Evolutionary conservation across 1,139 yeast species (phyloP), one percentile per base, ranked within the genome.

Genomic region (Taiozyma sp.): DNA sequence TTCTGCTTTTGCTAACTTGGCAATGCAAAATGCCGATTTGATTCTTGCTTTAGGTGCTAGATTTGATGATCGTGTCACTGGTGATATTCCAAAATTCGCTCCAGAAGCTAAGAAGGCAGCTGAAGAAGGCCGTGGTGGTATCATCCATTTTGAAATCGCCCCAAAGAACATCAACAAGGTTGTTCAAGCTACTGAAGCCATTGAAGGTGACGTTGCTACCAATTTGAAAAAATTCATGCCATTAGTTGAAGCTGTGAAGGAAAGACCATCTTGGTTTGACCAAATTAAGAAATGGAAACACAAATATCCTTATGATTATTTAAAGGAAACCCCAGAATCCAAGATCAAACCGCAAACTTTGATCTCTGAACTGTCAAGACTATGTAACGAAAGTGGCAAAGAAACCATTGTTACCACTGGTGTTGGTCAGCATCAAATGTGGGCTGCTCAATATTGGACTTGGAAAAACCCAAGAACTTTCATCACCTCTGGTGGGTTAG

Each of bases 381-480:
- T 91, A 64, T 84, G 92, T 41, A 73, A 74, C 56, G 76, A 75
- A 50, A 75, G 76, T 51, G 83, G 82, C 56, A 88, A 82, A 68
- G 89, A 83, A 57, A 92, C 90, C 56, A 83, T 91, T 65, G 84
- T 93, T 62, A 87, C 98, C 51, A 93, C 99, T 46, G 99, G 99
- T 77, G 98, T 93, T 52, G 99, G 99, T 55, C 99, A 93, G 78
- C 99, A 93, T 79, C 99, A 93, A 76, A 93, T 93, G 99, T 93
- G 99, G 98, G 95, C 98, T 44, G 99, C 99, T 44, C 99, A 93
- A 74, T 92, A 91, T 71, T 91, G 87, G 81, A 83, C 91, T 51
- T 92, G 97, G 96, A 86, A 84, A 55, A 74, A 81, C 58, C 97
- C 98, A 62, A 82, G 98, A 71, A 80, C 96, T 51, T 86, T 93